Evolutionary conservation across 1,139 yeast genomes (phyloP).

Genomic region (Candida gigantensis): DNA sequence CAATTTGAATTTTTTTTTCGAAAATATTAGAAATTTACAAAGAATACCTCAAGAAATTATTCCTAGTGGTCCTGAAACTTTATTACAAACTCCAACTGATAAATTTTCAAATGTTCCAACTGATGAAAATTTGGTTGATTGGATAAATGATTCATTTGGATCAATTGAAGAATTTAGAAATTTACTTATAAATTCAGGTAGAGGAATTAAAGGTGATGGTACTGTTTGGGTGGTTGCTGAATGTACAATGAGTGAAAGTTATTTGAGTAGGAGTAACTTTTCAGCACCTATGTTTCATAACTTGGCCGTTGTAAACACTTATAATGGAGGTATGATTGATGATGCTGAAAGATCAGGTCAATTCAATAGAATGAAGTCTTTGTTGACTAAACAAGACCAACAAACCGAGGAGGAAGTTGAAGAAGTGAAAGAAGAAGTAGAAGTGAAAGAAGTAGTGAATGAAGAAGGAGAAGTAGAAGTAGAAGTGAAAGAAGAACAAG

Average conservation of each 20-base stretch:
- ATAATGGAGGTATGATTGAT: slow-evolving; percentile 69
- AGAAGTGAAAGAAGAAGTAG: slow-evolving; percentile 15
- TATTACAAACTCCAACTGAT: slow-evolving; percentile 46
- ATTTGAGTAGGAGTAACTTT: slow-evolving; percentile 16
- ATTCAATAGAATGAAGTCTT: slow-evolving; percentile 34
- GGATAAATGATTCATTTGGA: slow-evolving; percentile 62
- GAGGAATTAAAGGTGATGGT: slow-evolving; percentile 73
- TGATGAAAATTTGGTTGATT: slow-evolving; percentile 38
- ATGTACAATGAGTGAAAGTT: slow-evolving; percentile 37
- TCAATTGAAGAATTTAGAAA: slow-evolving; percentile 68
- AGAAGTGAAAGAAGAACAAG: too few species aligned
- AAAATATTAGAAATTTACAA: slow-evolving; percentile 43
- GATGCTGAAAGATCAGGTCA: slow-evolving; percentile 56
- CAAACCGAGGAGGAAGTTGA: slow-evolving; percentile 16
- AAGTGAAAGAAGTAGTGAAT: too few species aligned
- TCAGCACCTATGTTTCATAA: slow-evolving; percentile 37
- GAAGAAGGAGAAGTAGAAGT: too few species aligned
- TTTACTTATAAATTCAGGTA: slow-evolving; percentile 59
- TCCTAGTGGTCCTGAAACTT: slow-evolving; percentile 27
- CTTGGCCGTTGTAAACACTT: slow-evolving; percentile 71
- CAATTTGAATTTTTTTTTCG: slow-evolving; percentile 61
- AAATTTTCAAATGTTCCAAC: slow-evolving; percentile 38
- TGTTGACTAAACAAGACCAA: slow-evolving; percentile 19
- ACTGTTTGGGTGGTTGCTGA: slow-evolving; percentile 73
- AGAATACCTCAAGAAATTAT: slow-evolving; percentile 14